Base-by-base conservation (phyloP, 2,329 filamentous ascomycete species). In the Herpotrichia juniperi region DNA sequence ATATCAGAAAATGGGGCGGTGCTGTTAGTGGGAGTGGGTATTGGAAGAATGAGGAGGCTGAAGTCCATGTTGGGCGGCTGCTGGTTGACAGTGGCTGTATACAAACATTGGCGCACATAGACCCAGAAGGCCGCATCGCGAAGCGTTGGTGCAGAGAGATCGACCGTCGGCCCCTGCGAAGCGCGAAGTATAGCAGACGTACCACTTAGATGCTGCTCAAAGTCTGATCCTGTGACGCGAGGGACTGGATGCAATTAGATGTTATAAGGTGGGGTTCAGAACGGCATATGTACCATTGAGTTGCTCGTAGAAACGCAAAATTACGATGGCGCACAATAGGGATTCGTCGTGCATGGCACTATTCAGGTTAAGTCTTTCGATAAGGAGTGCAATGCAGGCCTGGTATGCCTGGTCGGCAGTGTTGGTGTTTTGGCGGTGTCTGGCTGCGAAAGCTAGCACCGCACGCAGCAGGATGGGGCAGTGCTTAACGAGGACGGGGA, bases 81-180 rank as follows among this genome's bases (percentile, higher is more conserved):
- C 49, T 71, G 67, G 28, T 70, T 66, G 25, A 70, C 64, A 6
- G 65, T 69, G 10, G 67, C 63, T 26, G 59, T 71, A 43, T 69
- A 70, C 7, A 71, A 58, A 40, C 65, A 70, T 46, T 71, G 68
- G 11, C 66, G 62, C 21, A 71, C 66, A 39, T 70, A 69, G 8
- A 71, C 63, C 67, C 66, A 69, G 37, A 70, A 71, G 7, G 67
- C 63, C 40, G 68, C 67, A 32, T 71, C 64, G 25, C 67, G 67
- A 11, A 70, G 51, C 2, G 68, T 67, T 4, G 67, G 66, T n/a
- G 66, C 63, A 4, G 68, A 67, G 8, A 67, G 68, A 48, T 71
- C 67, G 11, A 70, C 62, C 51, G 32, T 66, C 44, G 22, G 57
- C 54, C 21, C 51, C 21, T 69, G 67, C 5, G 67, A 69, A 1